Percentiles rank a stretch among this genome's conserved stretches.
phyloP scores from a whole-genome alignment of 23 red algal species.

The Agarophyton chilense region DNA sequence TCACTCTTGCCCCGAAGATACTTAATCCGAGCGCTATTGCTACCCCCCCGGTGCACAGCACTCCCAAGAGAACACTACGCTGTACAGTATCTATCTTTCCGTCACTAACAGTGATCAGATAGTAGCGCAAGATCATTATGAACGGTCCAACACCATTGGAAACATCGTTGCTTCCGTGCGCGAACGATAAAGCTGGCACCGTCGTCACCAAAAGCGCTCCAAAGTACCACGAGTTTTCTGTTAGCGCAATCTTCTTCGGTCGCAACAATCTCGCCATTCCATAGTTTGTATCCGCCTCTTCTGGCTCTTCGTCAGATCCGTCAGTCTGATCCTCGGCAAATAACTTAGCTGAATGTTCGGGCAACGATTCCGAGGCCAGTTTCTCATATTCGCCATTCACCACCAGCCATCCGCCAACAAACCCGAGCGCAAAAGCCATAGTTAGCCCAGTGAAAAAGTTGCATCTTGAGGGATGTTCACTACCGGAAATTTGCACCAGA shows the following conservation, averaged over 20 bases:
- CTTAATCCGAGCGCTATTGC: constrained; percentile 31
- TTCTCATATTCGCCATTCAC: constrained; percentile 23
- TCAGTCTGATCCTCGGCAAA: too few relatives aligned
- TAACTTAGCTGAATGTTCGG: background rate
- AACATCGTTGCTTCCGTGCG: constrained; percentile 90
- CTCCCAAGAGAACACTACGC: background rate
- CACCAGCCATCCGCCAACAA: constrained; percentile 6
- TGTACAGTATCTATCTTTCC: background rate
- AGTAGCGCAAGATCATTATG: constrained; percentile 64
- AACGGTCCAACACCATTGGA: constrained; percentile 88
- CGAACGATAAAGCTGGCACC: constrained; percentile 57
- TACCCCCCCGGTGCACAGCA: constrained; percentile 16
- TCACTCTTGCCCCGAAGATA: constrained; percentile 19
- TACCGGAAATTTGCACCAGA: background rate
- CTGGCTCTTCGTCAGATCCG: background rate
- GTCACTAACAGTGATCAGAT: constrained; percentile 22
- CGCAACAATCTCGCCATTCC: background rate
- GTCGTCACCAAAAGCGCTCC: constrained; percentile 1
- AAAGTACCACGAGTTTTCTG: constrained; percentile 13
- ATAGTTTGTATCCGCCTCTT: background rate
- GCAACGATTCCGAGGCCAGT: background rate
- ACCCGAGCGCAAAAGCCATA: constrained; percentile 11
- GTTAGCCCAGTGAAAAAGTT: background rate
- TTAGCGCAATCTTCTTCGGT: background rate
- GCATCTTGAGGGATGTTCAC: background rate